Base-by-base conservation (phyloP, 371 early-diverging fungal genomes). In the Nematocida ironsii region DNA sequence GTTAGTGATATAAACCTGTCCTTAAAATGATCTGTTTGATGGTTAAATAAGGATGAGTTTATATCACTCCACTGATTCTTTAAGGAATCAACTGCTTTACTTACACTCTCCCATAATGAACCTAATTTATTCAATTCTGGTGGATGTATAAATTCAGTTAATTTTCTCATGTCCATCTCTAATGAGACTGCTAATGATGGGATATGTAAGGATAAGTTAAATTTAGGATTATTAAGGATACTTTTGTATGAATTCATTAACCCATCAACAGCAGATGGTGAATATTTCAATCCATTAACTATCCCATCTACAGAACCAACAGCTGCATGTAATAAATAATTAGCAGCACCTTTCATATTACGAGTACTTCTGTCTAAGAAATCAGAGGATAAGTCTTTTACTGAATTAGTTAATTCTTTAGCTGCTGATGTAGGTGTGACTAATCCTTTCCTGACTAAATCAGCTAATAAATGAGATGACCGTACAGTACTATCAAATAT, bases 401-500 rank as follows among this genome's bases (percentile, higher is more conserved):
- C 39, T 4, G 69, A 39, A 16, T 45, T 20, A 6, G 54, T 39
- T 0, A 78, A 58, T 48, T 78, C 80, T 40, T 45, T 18, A 25
- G 69, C 57, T 47, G 80, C 80, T 4, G 80, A 78, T 0, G 0
- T n/a, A 2, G 80, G 54, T 9, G 80, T 78, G 58, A 78, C 48
- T 4, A 78, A 27, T 0, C 80, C 80, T 25, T 56, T 78, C 40
- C 45, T 70, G n/a, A 78, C 70, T 23, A 78, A 62, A 13, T 78
- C 60, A 20, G 55, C 40, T 16, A 78, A 58, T 11, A 78, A 55
- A 16, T 44, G n/a, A 4, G 69, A 42, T 6, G 80, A 69, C 0
- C 80, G 50, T 13, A 56, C 5, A 5, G 80, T 68, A 67, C 60
- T 70, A 6, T 60, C 69, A 23, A 54, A 70, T 9, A 40, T 7